Percentiles rank a stretch among this genome's conserved stretches.
Evolutionary conservation across 768 basidiomycete genomes (phyloP).

Genomic region (Trametes coccinea): DNA sequence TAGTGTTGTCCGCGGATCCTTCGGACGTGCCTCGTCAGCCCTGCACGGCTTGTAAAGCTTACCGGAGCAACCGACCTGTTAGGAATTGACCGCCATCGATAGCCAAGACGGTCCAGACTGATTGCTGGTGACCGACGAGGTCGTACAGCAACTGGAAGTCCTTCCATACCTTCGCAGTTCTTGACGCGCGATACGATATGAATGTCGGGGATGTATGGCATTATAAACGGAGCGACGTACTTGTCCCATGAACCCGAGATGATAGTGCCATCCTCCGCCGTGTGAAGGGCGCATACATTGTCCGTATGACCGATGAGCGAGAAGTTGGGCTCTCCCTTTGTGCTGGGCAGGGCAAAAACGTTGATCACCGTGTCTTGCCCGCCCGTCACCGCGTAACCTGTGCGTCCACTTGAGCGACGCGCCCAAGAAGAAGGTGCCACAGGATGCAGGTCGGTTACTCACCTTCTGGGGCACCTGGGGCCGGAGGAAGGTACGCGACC

Average conservation of each 20-base stretch:
- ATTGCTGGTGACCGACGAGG: constrained; percentile 83
- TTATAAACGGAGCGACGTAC: constrained; percentile 44
- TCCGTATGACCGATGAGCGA: constrained; percentile 85
- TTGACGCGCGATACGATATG: constrained; percentile 33
- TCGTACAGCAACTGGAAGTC: constrained; percentile 70
- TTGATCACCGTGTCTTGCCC: constrained; percentile 90
- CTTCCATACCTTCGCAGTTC: constrained; percentile 94
- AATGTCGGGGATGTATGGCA: not conserved
- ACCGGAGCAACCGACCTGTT: constrained; percentile 58
- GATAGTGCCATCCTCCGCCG: constrained; percentile 67
- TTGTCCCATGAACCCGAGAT: constrained; percentile 98
- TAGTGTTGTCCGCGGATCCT: constrained; percentile 95
- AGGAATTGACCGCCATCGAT: constrained; percentile 75
- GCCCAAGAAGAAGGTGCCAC: constrained; percentile 5
- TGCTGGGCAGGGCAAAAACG: constrained; percentile 64
- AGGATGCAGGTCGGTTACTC: constrained; percentile 25
- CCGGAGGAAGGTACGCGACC: constrained; percentile 74
- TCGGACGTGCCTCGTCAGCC: constrained; percentile 1
- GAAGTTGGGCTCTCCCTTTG: constrained; percentile 74
- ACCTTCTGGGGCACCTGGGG: constrained; percentile 71
- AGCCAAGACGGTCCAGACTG: constrained; percentile 91
- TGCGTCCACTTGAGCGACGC: constrained; percentile 1
- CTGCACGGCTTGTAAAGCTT: not conserved
- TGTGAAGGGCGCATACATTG: constrained; percentile 86
- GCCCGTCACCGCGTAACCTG: constrained; percentile 81